Conservation (phyloP, 2,329 filamentous ascomycete genomes). For the Colletotrichum gigasporum region DNA sequence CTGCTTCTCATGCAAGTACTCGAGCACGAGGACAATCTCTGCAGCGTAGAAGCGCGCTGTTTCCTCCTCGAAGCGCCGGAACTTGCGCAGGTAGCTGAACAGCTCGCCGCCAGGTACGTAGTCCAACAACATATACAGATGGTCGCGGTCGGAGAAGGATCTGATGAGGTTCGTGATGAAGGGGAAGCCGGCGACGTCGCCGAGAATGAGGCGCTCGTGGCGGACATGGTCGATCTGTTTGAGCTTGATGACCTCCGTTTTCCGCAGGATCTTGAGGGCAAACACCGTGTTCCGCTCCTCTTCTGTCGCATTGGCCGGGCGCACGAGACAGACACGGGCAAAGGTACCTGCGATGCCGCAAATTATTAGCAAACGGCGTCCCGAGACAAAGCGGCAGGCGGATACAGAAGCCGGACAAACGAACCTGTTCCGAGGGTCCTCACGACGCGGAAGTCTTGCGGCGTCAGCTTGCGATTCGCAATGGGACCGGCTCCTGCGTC, state of each 20-base stretch:
- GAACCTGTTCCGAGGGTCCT: conserved; percentile 81
- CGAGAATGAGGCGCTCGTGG: conserved; percentile 82
- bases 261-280: conserved; percentile 82
- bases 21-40: conserved; percentile 83
- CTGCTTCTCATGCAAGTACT: conserved; percentile 82
- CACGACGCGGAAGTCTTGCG: conserved; percentile 75
- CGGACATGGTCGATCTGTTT: conserved; percentile 90
- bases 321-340: conserved; percentile 82
- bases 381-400: conserved; percentile 12
- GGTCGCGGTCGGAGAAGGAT: conserved; percentile 82
- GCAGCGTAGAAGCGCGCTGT: conserved; percentile 85
- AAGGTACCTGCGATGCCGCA: conserved; percentile 70
- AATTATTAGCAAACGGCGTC: conserved; percentile 19
- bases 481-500: conserved; percentile 30
- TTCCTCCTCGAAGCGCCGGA: conserved; percentile 80
- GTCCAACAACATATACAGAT: conserved; percentile 84
- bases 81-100: conserved; percentile 82
- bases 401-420: conserved; percentile 33
- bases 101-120: conserved; percentile 87
- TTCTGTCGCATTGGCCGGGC: conserved; percentile 63
- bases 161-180: conserved; percentile 84
- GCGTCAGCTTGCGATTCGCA: conserved; percentile 37
- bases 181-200: conserved; percentile 80
- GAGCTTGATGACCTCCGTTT: conserved; percentile 78
- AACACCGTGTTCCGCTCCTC: conserved; percentile 74